Base-by-base conservation (phyloP, 177 flowering plant genomes). In the Vitis hybrid region DNA sequence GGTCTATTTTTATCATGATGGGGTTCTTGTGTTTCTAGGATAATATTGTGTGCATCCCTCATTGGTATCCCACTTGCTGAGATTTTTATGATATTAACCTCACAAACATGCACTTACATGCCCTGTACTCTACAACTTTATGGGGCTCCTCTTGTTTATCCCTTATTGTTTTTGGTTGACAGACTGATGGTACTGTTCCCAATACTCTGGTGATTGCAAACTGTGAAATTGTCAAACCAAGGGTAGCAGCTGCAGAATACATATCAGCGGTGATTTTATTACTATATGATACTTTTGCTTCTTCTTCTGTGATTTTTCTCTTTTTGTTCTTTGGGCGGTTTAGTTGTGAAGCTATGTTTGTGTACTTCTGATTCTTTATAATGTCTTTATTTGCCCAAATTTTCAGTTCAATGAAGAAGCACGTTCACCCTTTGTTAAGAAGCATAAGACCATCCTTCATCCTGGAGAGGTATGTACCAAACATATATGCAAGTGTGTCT, bases 121-220 rank as follows among this genome's bases (percentile, higher is more conserved):
- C 49, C 49, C 11, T 62, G n/a, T 19, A 10, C 2, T 7, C 2
- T 38, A 14, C 7, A 15, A 1, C 15, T 51, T 38, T 59, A 31
- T 17, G 6, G 58, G 8, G 20, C 6, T 59, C 11, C 28, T 63
- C 15, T 64, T 20, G 19, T 67, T 14, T 33, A 12, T 17, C 54
- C 3, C 7, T 62, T 63, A 28, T 31, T 28, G 24, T 57, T 67
- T 73, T 71, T 9, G 24, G 63, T 67, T 56, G 19, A 17, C 80
- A 96, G 99, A 96, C 99, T 65, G 99, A 96, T 86, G 99, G 98
- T 19, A 94, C 92, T 77, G 97, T 96, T 68, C 99, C 99, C 68
- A 96, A 96, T 74, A 94, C 99, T 15, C 89, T 92, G 70, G 98
- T 96, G 20, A 90, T 96, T 56, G 99, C 98, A 24, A 96, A 92